Evolutionary conservation across 495 filamentous ascomycete genomes (phyloP).

Genomic region (Tuber melanosporum): DNA sequence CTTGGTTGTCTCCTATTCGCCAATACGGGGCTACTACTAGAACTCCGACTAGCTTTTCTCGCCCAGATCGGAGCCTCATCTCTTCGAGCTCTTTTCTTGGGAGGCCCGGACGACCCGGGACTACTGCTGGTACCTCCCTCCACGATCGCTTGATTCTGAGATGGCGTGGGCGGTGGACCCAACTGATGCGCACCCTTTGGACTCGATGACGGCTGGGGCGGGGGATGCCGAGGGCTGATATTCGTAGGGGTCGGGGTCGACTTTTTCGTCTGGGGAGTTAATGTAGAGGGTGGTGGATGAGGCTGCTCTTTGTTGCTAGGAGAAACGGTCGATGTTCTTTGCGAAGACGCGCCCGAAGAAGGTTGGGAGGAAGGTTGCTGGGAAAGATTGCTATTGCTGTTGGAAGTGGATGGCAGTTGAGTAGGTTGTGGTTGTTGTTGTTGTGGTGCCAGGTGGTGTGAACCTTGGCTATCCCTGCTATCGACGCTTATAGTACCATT

Average conservation of each 20-base stretch:
- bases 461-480: constrained; percentile 44
- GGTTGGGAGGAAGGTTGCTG: constrained; percentile 27
- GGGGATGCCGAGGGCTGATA: constrained; percentile 22
- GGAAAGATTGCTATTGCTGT: constrained; percentile 12
- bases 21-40: constrained; percentile 42
- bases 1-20: constrained; percentile 38
- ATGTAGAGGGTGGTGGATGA: constrained; percentile 24
- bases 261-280: constrained; percentile 11
- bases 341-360: constrained; percentile 22
- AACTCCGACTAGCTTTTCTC: constrained; percentile 42
- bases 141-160: constrained; percentile 14
- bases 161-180: constrained; percentile 38
- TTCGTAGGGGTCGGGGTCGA: constrained; percentile 21
- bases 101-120: constrained; percentile 34
- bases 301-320: constrained; percentile 34
- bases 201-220: constrained; percentile 19
- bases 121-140: constrained; percentile 32
- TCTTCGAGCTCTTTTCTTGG: constrained; percentile 38
- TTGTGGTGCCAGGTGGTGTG: constrained; percentile 42
- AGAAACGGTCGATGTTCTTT: constrained; percentile 25
- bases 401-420: constrained; percentile 11
- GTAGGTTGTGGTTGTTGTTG: constrained; percentile 26
- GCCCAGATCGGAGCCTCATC: constrained; percentile 45
- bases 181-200: constrained; percentile 28
- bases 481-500: constrained; percentile 45